Percentiles rank a stretch among this genome's conserved stretches.
These are phyloP conservation scores for Kalmusia sp. DNA, from an alignment of 2,329 filamentous ascomycete genomes.

Conservation along the genomic window DNA sequence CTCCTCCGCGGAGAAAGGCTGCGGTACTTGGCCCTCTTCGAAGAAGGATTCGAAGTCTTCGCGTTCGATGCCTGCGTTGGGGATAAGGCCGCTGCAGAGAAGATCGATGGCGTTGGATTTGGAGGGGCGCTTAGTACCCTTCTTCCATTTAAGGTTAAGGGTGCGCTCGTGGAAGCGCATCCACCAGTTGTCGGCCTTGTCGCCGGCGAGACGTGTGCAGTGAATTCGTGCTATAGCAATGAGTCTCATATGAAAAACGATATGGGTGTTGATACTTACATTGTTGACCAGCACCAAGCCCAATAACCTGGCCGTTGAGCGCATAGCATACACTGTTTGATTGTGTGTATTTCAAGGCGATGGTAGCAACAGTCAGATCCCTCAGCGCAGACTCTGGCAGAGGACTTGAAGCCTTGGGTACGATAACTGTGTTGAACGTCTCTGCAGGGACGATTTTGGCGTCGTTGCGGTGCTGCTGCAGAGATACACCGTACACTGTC, in stretches of 20 bases:
- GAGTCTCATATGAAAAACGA: neutral
- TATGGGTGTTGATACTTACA: conserved; percentile 49
- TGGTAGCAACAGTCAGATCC: conserved; percentile 93
- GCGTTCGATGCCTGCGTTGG: conserved; percentile 81
- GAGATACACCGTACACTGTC: conserved; percentile 87
- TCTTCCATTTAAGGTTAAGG: conserved; percentile 92
- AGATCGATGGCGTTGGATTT: conserved; percentile 99
- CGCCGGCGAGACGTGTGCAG: conserved; percentile 94
- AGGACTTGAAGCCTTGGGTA: conserved; percentile 76
- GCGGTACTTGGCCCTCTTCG: conserved; percentile 75
- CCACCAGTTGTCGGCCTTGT: conserved; percentile 99
- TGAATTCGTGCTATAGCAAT: conserved; percentile 74
- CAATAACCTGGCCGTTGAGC: conserved; percentile 89
- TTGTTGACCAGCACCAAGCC: conserved; percentile 95
- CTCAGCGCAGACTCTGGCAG: conserved; percentile 83
- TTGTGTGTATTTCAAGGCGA: conserved; percentile 96
- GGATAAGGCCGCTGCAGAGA: conserved; percentile 88
- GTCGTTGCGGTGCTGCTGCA: conserved; percentile 93
- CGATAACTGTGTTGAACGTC: conserved; percentile 85
- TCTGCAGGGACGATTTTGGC: conserved; percentile 79
- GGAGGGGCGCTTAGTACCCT: conserved; percentile 93
- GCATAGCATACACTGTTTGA: conserved; percentile 99
- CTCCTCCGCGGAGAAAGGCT: conserved; percentile 83
- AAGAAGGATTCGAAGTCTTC: conserved; percentile 89
- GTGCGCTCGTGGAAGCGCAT: conserved; percentile 95